Evolutionary conservation across 805 yeast genomes (phyloP).

Genomic region (Yarrowia sp.): DNA sequence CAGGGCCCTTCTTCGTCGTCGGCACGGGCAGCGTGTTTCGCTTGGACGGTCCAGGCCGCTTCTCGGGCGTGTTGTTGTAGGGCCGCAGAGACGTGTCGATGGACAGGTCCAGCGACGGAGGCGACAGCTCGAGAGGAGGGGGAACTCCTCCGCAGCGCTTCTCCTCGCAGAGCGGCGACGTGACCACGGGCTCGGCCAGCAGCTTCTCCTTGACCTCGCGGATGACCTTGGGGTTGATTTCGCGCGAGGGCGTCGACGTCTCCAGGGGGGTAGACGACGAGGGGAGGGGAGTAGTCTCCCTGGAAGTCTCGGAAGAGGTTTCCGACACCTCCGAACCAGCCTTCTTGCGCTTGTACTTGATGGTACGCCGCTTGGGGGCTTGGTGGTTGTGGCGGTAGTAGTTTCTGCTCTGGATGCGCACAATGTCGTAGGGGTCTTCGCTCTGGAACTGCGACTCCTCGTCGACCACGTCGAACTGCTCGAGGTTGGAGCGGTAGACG

Average conservation of each 20-base stretch:
- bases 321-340: background rate
- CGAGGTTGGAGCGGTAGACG: slow-evolving; percentile 54
- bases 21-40: background rate
- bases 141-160: background rate
- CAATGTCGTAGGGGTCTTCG: slow-evolving; percentile 39
- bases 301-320: background rate
- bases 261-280: background rate
- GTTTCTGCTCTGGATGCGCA: slow-evolving; percentile 36
- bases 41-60: background rate
- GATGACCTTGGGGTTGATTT: background rate
- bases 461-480: slow-evolving; percentile 34
- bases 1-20: background rate
- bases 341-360: slow-evolving; percentile 34
- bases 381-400: slow-evolving; percentile 36
- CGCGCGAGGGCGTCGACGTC: background rate
- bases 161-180: background rate
- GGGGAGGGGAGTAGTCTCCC: background rate
- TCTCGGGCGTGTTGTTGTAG: background rate
- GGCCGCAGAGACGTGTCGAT: slow-evolving; percentile 1
- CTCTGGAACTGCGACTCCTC: slow-evolving; percentile 37
- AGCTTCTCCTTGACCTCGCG: slow-evolving; percentile 17
- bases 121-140: slow-evolving; percentile 10
- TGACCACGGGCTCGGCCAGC: background rate
- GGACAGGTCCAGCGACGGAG: background rate
- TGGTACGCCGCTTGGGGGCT: slow-evolving; percentile 47